Evolutionary conservation across 176 grass and related monocot genomes (phyloP).

Genomic region (Oryza officinalis): DNA sequence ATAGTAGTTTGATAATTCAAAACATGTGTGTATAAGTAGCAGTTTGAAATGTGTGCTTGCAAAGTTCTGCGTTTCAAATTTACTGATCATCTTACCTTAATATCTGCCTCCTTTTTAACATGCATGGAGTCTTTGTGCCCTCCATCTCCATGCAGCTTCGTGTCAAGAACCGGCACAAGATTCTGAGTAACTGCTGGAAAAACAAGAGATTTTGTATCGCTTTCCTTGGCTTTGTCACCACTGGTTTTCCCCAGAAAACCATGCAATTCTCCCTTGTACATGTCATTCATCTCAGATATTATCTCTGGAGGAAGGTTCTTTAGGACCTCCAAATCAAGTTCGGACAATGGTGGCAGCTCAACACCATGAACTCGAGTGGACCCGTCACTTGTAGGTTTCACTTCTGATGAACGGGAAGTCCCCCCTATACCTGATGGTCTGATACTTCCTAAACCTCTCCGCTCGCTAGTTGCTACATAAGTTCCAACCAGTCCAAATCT

Average conservation of each 20-base stretch:
- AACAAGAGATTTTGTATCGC: slow-evolving; percentile 37
- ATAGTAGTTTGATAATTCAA: slow-evolving; percentile 2
- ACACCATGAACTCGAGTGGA: slow-evolving; percentile 49
- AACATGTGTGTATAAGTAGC: slow-evolving; percentile 32
- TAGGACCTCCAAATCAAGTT: slow-evolving; percentile 86
- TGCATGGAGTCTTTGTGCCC: slow-evolving; percentile 1
- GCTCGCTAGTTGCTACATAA: slow-evolving; percentile 36
- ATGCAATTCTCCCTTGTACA: slow-evolving; percentile 79
- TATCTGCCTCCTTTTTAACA: slow-evolving; percentile 10
- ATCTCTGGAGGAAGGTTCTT: slow-evolving; percentile 88
- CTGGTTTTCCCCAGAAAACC: slow-evolving; percentile 46
- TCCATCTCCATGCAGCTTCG: slow-evolving; percentile 20
- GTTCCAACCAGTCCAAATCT: slow-evolving; percentile 20
- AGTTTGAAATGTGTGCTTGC: slow-evolving; percentile 24
- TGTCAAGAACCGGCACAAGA: slow-evolving; percentile 15
- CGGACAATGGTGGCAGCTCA: slow-evolving; percentile 60
- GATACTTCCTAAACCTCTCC: slow-evolving; percentile 24
- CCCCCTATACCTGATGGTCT: slow-evolving; percentile 16
- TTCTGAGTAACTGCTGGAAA: slow-evolving; percentile 16
- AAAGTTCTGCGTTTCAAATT: slow-evolving; percentile 20
- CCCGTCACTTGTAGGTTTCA: slow-evolving; percentile 36
- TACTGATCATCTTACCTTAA: slow-evolving; percentile 40
- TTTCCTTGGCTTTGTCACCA: slow-evolving; percentile 36
- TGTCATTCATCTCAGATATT: slow-evolving; percentile 81
- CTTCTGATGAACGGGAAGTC: slow-evolving; percentile 26